phyloP scores from a whole-genome alignment of 257 asterid genomes.

The Hygrophila difformis region DNA sequence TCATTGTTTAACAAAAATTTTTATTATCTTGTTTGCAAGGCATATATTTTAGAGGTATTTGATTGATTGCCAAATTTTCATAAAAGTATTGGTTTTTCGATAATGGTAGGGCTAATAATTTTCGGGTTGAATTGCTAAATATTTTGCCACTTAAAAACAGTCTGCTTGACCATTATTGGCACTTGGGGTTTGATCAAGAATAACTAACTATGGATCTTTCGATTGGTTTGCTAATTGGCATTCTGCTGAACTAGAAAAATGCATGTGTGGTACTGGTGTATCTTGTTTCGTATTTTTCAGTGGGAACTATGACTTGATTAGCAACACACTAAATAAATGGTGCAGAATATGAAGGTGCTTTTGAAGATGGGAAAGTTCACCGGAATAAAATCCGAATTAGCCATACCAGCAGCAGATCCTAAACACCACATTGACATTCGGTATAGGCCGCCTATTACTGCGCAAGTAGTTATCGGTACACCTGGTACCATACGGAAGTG shows the following conservation, averaged over 20 bases:
- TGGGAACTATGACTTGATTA: background rate
- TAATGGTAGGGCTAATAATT: too few species aligned
- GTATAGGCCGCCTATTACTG: slow-evolving; percentile 52
- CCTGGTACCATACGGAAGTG: slow-evolving; percentile 85
- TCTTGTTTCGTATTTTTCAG: background rate
- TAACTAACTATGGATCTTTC: too few species aligned
- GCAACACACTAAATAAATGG: slow-evolving; percentile 1
- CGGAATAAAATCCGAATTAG: slow-evolving; percentile 70
- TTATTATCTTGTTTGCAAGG: background rate
- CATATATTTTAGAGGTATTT: too few species aligned
- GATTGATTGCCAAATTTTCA: background rate
- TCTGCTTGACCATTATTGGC: too few species aligned
- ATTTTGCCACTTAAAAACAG: too few species aligned
- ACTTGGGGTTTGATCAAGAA: too few species aligned
- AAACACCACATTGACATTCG: slow-evolving; percentile 39
- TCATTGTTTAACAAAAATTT: background rate
- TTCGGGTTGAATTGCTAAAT: too few species aligned
- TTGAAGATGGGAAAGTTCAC: slow-evolving; percentile 87
- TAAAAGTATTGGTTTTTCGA: too few species aligned
- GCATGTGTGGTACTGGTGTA: background rate
- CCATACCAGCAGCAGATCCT: slow-evolving; percentile 53
- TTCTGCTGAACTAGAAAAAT: background rate
- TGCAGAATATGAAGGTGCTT: slow-evolving; percentile 89
- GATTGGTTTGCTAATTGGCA: too few species aligned
- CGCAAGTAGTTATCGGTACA: slow-evolving; percentile 88